These are phyloP conservation scores for Saccharomycopsis olivae DNA, from an alignment of 805 yeast species.

Conservation along the genomic window DNA sequence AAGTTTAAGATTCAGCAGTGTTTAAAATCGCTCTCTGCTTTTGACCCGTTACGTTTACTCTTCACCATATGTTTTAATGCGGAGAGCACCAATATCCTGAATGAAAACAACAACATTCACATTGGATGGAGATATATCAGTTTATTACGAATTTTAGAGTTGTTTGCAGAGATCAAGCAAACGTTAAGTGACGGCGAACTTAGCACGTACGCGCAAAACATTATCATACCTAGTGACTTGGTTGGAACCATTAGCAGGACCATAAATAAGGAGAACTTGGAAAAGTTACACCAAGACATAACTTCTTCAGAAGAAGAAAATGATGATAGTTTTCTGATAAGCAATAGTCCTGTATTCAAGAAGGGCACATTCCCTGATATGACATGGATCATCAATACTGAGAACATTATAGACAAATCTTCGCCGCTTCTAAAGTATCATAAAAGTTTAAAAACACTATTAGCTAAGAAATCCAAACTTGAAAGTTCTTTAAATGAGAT, in stretches of 20 bases:
- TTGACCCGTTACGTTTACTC: conserved; percentile 50
- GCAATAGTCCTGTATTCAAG: background rate
- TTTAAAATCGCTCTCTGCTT: conserved; percentile 22
- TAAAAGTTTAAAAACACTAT: conserved; percentile 23
- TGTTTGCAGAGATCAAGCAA: conserved; percentile 53
- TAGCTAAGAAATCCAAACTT: conserved; percentile 21
- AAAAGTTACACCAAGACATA: conserved; percentile 14
- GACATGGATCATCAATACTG: conserved; percentile 28
- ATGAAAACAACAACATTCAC: conserved; percentile 25
- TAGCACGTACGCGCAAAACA: no score
- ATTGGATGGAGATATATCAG: conserved; percentile 22
- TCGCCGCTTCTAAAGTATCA: conserved; percentile 27
- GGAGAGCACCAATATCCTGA: background rate
- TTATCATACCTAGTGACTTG: conserved; percentile 32
- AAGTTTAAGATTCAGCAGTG: conserved; percentile 1
- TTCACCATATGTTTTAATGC: conserved; percentile 25
- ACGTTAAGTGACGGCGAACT: conserved; percentile 78
- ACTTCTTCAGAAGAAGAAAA: conserved; percentile 15
- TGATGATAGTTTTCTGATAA: no score
- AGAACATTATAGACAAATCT: conserved; percentile 22
- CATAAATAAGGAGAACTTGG: conserved; percentile 31
- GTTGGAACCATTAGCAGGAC: conserved; percentile 33
- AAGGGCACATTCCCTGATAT: conserved; percentile 13
- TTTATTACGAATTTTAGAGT: conserved; percentile 33
- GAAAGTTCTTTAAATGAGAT: conserved; percentile 12